Percentiles rank a stretch among this genome's conserved stretches.
phyloP scores from a whole-genome alignment of 108 stramenopile species.

The Fistulifera pelliculosa region DNA sequence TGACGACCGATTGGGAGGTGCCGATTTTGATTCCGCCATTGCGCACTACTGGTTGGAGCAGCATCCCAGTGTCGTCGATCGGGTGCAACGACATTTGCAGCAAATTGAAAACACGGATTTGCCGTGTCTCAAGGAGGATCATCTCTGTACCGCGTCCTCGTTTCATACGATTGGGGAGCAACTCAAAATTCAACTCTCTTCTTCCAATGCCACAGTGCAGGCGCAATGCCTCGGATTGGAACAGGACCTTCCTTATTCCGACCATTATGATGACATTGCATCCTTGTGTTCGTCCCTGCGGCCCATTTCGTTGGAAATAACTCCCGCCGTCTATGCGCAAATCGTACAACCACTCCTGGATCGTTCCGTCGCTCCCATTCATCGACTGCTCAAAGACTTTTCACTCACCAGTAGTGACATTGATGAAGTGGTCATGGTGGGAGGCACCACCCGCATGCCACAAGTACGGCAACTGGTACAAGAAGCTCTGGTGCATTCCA shows the following conservation, averaged over 20 bases:
- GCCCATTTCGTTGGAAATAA: slow-evolving; percentile 37
- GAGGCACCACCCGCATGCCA: slow-evolving; percentile 93
- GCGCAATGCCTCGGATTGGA: slow-evolving; percentile 7
- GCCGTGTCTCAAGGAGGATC: slow-evolving; percentile 40
- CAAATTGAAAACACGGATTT: slow-evolving; percentile 21
- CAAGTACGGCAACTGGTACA: slow-evolving; percentile 81
- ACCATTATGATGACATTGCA: slow-evolving; percentile 6
- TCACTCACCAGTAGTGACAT: slow-evolving; percentile 70
- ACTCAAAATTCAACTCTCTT: slow-evolving; percentile 68
- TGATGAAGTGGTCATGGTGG: slow-evolving; percentile 98
- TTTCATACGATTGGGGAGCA: slow-evolving; percentile 76
- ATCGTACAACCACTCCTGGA: slow-evolving; percentile 59
- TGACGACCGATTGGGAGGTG: slow-evolving; percentile 83
- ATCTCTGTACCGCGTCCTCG: slow-evolving; percentile 65
- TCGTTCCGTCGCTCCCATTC: slow-evolving; percentile 70
- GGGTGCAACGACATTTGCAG: slow-evolving; percentile 7
- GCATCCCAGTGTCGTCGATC: neutral
- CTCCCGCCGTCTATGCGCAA: slow-evolving; percentile 63
- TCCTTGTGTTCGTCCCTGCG: slow-evolving; percentile 43
- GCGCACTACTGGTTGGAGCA: slow-evolving; percentile 27
- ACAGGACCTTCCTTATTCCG: slow-evolving; percentile 3
- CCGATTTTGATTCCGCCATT: slow-evolving; percentile 87
- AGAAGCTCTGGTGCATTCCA: slow-evolving; percentile 47
- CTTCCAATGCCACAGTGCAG: slow-evolving; percentile 15
- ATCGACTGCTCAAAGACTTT: slow-evolving; percentile 69